Evolutionary conservation across 2,329 filamentous ascomycete species (phyloP).

Genomic region (Colletotrichum australisinense): DNA sequence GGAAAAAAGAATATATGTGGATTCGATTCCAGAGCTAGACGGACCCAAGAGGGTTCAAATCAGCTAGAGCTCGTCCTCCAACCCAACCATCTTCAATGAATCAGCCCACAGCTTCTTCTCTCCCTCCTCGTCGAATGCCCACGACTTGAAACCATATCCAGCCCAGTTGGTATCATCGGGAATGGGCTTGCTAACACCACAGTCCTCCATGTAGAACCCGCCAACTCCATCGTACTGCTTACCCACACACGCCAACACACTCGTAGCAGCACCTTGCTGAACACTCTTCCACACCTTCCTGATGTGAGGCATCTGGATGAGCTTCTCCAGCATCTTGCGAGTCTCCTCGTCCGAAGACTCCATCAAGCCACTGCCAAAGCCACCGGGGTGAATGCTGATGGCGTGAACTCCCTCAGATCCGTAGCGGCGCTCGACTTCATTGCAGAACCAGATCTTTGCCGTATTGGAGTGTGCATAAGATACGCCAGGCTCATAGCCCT

Average conservation of each 20-base stretch:
- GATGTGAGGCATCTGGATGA: conserved; percentile 8
- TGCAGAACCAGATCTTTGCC: conserved; percentile 62
- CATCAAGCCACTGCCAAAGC: not conserved
- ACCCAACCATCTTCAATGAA: conserved; percentile 7
- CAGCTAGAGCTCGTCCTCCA: not conserved
- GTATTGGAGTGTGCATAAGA: conserved; percentile 62
- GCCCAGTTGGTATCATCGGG: not conserved
- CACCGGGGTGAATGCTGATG: conserved; percentile 26
- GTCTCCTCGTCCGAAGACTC: conserved; percentile 8
- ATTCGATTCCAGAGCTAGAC: no score
- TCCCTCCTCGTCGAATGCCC: conserved; percentile 1
- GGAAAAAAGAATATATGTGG: no score
- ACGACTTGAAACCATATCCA: conserved; percentile 7
- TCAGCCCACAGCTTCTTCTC: conserved; percentile 13
- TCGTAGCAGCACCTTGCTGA: conserved; percentile 4
- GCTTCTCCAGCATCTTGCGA: not conserved
- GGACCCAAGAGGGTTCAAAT: not conserved
- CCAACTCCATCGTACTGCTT: conserved; percentile 8
- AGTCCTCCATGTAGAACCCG: conserved; percentile 17
- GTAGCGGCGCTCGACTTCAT: conserved; percentile 58
- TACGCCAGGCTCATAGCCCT: conserved; percentile 48
- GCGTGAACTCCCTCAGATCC: conserved; percentile 46
- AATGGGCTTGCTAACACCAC: not conserved
- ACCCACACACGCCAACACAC: not conserved
- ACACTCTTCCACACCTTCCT: conserved; percentile 5